Conservation (phyloP, 805 yeast genomes). For the Sugiyamaella valdiviana region DNA sequence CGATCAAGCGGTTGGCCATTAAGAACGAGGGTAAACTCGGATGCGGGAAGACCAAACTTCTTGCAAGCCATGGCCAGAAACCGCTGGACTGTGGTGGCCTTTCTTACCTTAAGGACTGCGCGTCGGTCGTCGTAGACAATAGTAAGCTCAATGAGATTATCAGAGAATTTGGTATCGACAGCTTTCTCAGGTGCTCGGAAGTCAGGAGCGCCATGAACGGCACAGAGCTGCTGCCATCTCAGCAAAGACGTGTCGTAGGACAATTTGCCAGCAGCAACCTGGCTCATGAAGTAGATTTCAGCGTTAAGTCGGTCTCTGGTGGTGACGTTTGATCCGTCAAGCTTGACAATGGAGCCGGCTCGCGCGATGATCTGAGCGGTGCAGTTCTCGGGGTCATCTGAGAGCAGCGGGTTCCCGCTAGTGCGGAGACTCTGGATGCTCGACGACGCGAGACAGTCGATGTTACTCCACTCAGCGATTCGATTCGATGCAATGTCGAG, state of each 20-base stretch:
- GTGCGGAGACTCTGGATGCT: conserved; percentile 41
- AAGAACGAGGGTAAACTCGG: conserved; percentile 5
- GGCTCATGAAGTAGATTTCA: conserved; percentile 59
- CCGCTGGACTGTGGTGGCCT: conserved; percentile 33
- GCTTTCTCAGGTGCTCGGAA: not conserved
- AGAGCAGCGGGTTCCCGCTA: conserved; percentile 50
- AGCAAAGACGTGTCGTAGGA: conserved; percentile 15
- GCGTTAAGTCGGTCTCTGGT: conserved; percentile 50
- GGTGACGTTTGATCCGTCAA: conserved; percentile 55
- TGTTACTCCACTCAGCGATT: conserved; percentile 41
- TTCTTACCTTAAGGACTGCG: conserved; percentile 21
- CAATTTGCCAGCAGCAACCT: conserved; percentile 34
- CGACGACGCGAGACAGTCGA: conserved; percentile 45
- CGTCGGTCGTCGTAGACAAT: conserved; percentile 13
- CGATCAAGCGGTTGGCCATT: not conserved
- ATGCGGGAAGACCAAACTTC: conserved; percentile 9
- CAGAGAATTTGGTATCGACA: conserved; percentile 11
- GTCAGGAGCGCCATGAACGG: conserved; percentile 31
- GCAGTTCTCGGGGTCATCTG: conserved; percentile 10
- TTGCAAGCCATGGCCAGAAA: conserved; percentile 31
- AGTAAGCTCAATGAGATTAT: conserved; percentile 18
- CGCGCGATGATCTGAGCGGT: conserved; percentile 42
- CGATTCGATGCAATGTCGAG: conserved; percentile 51
- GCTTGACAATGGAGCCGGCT: conserved; percentile 31
- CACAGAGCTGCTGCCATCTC: conserved; percentile 42